Evolutionary conservation across 805 yeast genomes (phyloP), one percentile per base, ranked within the genome.

Genomic region (Saccharomycopsis sp.): DNA sequence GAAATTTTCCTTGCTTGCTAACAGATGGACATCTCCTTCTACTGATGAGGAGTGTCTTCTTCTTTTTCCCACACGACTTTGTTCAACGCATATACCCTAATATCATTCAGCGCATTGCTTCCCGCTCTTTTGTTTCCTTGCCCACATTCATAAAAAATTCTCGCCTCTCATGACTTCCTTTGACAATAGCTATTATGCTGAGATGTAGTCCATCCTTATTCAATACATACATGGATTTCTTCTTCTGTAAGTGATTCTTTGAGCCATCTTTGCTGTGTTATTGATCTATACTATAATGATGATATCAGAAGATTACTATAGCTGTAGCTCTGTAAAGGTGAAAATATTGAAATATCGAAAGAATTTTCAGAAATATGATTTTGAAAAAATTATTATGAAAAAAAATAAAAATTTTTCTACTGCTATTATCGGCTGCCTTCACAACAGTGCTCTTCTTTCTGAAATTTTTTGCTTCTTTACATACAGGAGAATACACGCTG

Each of bases 231-330:
- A 91, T 82, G 97, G 97, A 80, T 91, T 91, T 86, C 96, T 89
- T 85, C 96, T 90, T 87, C 97, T 90, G 89, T 84, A 91, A 71
- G 97, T 91, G 80, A 91, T 95, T 87, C 99, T 92, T 83, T 91
- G 96, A 79, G 97, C 99, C 99, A 94, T 94, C 81, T 74, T 81
- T 75, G 65, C 53, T 50, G 34, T 24, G 24, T 60, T 44, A 62
- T 37, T 57, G 60, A 44, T 44, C 48, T 44, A 44, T 44, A 12
- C 16, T 44, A 44, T 44, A 12, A 12, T 44, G 48, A 5, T 16
- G 12, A 44, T n/a, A 44, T 44, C 21, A 44, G 16, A 16, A 44
- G 18, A 44, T 5, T 44, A 44, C 21, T 16, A 44, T 44, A 44
- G 48, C 21, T 12, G 4, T 4, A 12, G 16, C 37, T 5, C 37